A percentile compares a stretch with the other conserved stretches of the same genome.
These are phyloP conservation scores for Taphrina wiesneri DNA, from an alignment of 1,139 yeast species.

Conservation along the genomic window DNA sequence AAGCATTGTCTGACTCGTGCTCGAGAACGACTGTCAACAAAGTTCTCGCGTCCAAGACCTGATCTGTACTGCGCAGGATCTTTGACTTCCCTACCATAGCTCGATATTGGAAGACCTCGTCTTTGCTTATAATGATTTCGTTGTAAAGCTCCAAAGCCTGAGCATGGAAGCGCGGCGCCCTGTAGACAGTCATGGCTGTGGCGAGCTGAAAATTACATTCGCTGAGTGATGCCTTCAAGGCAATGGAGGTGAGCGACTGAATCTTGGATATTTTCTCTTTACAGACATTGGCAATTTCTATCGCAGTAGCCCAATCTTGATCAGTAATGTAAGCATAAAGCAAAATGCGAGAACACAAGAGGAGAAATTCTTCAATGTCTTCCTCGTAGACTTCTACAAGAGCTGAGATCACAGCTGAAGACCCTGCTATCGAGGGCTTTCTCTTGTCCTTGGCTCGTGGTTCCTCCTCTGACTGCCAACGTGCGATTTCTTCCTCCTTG, in stretches of 20 bases:
- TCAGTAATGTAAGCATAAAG: background rate
- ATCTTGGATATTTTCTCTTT: background rate
- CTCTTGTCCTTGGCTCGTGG: background rate
- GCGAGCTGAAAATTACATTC: constrained; percentile 62
- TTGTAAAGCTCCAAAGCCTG: constrained; percentile 74
- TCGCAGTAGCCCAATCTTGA: constrained; percentile 3
- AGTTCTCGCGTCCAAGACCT: background rate
- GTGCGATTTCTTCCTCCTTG: constrained; percentile 36
- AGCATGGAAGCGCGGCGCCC: constrained; percentile 83
- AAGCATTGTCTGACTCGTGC: background rate
- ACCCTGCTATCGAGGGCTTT: background rate
- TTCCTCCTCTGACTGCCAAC: background rate
- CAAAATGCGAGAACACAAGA: background rate
- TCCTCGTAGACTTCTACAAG: background rate
- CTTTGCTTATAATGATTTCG: constrained; percentile 50
- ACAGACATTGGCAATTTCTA: background rate
- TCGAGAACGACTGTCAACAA: constrained; percentile 4
- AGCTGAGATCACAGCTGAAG: background rate
- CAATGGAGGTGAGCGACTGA: background rate
- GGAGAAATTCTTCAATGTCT: background rate
- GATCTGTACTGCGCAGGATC: constrained; percentile 41
- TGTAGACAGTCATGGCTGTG: constrained; percentile 74
- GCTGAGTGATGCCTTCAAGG: background rate
- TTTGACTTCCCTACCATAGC: constrained; percentile 83
- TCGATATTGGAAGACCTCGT: constrained; percentile 54